These are phyloP conservation scores for Gamarada debralockiae DNA, from an alignment of 495 filamentous ascomycete genomes.

Conservation along the genomic window DNA sequence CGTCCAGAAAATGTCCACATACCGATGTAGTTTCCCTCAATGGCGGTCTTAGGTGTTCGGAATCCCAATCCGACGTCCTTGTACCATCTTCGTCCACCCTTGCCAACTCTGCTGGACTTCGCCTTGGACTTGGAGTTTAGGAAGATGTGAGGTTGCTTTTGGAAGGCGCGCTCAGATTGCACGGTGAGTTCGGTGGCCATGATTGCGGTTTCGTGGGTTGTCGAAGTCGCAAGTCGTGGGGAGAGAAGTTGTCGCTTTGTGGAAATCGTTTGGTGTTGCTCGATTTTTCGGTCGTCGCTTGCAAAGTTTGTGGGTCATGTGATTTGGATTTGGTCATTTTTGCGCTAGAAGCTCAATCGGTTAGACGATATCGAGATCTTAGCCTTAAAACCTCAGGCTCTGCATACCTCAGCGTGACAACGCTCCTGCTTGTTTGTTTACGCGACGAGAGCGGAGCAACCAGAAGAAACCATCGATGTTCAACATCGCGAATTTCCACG, in stretches of 20 bases:
- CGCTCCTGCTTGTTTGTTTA: constrained; percentile 20
- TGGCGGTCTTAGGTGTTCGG: constrained; percentile 93
- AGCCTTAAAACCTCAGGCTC: too few species aligned
- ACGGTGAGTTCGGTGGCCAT: constrained; percentile 99
- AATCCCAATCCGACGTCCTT: constrained; percentile 99
- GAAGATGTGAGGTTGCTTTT: constrained; percentile 99
- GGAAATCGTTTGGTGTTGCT: neutral
- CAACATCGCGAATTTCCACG: constrained; percentile 2
- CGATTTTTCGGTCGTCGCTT: constrained; percentile 13
- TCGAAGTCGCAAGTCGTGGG: constrained; percentile 25
- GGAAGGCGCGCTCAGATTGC: constrained; percentile 96
- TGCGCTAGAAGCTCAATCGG: too few species aligned
- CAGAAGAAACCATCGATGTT: constrained; percentile 6
- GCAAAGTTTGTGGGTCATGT: neutral
- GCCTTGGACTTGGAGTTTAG: constrained; percentile 81
- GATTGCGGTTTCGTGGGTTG: constrained; percentile 54
- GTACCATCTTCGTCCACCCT: constrained; percentile 93
- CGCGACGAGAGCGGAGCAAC: constrained; percentile 7
- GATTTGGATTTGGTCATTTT: too few species aligned
- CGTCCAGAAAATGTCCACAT: constrained; percentile 41
- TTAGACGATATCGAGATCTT: too few species aligned
- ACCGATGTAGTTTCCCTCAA: constrained; percentile 99
- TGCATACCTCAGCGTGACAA: too few species aligned
- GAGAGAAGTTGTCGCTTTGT: neutral
- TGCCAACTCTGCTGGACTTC: constrained; percentile 79